Conservation (phyloP, 768 basidiomycete species). For the Grammothele lineata region DNA sequence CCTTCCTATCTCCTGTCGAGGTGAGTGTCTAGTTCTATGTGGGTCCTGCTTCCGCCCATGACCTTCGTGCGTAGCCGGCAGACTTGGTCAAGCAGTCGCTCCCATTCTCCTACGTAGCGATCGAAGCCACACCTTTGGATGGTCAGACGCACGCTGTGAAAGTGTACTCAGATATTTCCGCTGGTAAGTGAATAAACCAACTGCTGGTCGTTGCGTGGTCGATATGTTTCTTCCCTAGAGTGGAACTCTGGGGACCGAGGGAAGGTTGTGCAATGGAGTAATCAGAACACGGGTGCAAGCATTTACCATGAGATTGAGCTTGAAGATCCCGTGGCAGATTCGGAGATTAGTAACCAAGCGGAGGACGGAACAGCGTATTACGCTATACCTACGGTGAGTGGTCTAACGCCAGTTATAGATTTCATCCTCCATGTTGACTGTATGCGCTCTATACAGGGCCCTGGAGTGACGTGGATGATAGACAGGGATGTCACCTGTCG, state of each 20-base stretch:
- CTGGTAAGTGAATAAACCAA: constrained; percentile 9
- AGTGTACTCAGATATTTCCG: constrained; percentile 37
- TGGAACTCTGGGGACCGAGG: background rate
- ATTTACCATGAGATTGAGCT: background rate
- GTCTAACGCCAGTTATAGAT: too few relatives aligned
- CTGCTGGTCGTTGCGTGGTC: too few relatives aligned
- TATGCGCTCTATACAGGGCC: background rate
- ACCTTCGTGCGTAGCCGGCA: constrained; percentile 23
- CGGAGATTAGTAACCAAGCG: background rate
- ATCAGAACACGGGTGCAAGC: background rate
- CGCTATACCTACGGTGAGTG: background rate
- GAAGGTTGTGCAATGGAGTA: background rate
- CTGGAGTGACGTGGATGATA: background rate
- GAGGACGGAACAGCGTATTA: background rate
- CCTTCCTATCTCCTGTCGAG: constrained; percentile 37
- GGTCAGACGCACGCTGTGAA: constrained; percentile 30
- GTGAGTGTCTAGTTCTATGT: constrained; percentile 13
- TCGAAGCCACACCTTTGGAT: constrained; percentile 28
- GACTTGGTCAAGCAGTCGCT: constrained; percentile 35
- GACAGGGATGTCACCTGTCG: background rate
- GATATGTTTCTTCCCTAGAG: too few relatives aligned
- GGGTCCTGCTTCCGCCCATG: background rate
- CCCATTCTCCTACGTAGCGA: constrained; percentile 35
- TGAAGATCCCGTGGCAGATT: background rate
- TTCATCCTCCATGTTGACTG: background rate